phyloP scores from a whole-genome alignment of 2,329 filamentous ascomycete species.

The Apiospora hydei region DNA sequence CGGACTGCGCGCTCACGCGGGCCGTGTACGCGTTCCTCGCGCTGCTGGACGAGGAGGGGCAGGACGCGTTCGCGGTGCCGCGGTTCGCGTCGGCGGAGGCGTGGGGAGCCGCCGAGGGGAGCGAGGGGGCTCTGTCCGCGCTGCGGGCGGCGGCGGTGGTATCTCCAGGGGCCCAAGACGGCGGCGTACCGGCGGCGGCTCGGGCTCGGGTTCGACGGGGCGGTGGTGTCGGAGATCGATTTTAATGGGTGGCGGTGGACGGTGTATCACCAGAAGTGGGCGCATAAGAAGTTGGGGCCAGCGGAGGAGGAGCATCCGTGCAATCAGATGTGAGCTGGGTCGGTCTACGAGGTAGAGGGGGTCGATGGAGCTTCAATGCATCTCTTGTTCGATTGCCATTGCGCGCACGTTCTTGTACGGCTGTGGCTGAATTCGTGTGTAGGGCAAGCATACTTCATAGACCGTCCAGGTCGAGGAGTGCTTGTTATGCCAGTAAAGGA shows the following conservation, averaged over 20 bases:
- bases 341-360: neutral
- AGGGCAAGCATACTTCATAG: too few relatives aligned
- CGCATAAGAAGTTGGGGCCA: neutral
- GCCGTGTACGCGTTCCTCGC: slow-evolving; percentile 10
- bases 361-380: too few relatives aligned
- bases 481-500: neutral
- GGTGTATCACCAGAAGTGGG: neutral
- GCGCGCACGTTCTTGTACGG: neutral
- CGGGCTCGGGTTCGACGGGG: neutral
- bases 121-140: neutral
- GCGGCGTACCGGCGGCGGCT: neutral
- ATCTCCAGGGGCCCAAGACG: slow-evolving; percentile 13
- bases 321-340: neutral
- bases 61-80: neutral
- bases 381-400: too few relatives aligned
- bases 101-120: neutral
- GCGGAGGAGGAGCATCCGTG: neutral
- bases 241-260: neutral
- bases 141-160: neutral
- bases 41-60: neutral
- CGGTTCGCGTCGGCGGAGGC: neutral
- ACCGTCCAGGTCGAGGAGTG: neutral
- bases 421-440: too few relatives aligned
- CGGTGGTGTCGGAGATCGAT: neutral
- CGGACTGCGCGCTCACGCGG: slow-evolving; percentile 4